Base-by-base conservation (phyloP, 805 yeast species). In the Blastobotrys muscicola region DNA sequence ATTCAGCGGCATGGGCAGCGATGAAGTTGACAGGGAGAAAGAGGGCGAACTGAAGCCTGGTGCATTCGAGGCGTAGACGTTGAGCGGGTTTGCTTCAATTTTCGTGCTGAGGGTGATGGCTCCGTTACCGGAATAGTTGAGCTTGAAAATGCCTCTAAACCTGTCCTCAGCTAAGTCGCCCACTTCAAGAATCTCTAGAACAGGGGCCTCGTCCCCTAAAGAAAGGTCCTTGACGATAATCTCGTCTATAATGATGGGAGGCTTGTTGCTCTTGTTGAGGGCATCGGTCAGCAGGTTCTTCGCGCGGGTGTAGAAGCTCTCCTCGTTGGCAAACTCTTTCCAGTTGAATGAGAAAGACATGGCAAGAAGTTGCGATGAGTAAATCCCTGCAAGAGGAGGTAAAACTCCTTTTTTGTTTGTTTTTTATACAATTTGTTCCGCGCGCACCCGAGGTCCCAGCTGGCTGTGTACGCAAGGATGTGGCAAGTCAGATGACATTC, bases 31-130 rank as follows among this genome's bases (percentile, higher is more conserved):
- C 5, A 80, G 71, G 26, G 76, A 68, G 52, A 85, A 82, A 16
- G 71, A 66, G 0, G 94, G 95, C 16, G 76, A 67, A 4, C 80
- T 72, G 57, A 85, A 86, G 30, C 68, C 62, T 33, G 72, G 68
- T 4, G 62, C 54, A 23, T 60, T 55, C 36, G 60, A 64, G 8
- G 59, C 45, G 59, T 82, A 80, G 26, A 84, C 83, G 47, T 80
- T 80, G 43, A 86, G 66, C 5, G 92, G 82, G 60, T 85, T 85
- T 1, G 94, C 95, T 60, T 85, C 87, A 10, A 86, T 83, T 41
- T 77, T 76, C 0, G 92, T 84, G 44, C 77, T 78, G 43, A 83
- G 67, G 1, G 85, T 79, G 37, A 83, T 71, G 44, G 75, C 74
- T 16, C 85, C 83, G 59, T 83, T 85, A 2, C 94, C 94, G 34